phyloP scores from a whole-genome alignment of 129 eudicot species.

The Tagetes erecta region DNA sequence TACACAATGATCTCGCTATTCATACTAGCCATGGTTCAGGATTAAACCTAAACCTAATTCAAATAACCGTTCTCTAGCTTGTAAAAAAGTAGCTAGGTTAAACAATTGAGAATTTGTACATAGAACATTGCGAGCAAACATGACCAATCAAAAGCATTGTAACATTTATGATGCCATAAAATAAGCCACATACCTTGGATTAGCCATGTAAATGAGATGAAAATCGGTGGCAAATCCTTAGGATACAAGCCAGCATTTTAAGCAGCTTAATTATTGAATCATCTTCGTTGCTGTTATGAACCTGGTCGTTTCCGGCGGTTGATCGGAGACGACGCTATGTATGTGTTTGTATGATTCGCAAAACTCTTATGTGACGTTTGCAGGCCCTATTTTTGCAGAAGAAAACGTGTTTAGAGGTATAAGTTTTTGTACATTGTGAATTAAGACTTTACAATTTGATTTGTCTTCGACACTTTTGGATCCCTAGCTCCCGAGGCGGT shows the following conservation, averaged over 20 bases:
- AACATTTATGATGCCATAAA: background rate
- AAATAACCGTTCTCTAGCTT: background rate
- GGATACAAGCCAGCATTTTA: slow-evolving; percentile 34
- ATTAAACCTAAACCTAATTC: slow-evolving; percentile 19
- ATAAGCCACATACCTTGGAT: slow-evolving; percentile 22
- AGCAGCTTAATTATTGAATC: slow-evolving; percentile 30
- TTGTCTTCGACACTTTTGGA: too few species aligned
- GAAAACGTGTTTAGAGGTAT: background rate
- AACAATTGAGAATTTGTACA: background rate
- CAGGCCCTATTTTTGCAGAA: background rate
- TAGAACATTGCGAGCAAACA: background rate
- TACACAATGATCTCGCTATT: background rate
- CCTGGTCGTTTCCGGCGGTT: slow-evolving; percentile 22
- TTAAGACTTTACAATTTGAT: background rate
- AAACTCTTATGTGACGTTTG: background rate
- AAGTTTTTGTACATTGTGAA: background rate
- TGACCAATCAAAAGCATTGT: background rate
- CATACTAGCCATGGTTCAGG: background rate
- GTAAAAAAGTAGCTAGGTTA: background rate
- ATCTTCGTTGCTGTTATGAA: slow-evolving; percentile 25
- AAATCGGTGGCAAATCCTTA: background rate
- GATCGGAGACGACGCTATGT: slow-evolving; percentile 24
- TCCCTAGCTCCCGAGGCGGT: too few species aligned
- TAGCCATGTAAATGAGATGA: slow-evolving; percentile 34
- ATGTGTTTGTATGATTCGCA: slow-evolving; percentile 22